These are phyloP conservation scores for Septoria petroselini DNA, from an alignment of 2,329 filamentous ascomycete genomes.

Conservation along the genomic window DNA sequence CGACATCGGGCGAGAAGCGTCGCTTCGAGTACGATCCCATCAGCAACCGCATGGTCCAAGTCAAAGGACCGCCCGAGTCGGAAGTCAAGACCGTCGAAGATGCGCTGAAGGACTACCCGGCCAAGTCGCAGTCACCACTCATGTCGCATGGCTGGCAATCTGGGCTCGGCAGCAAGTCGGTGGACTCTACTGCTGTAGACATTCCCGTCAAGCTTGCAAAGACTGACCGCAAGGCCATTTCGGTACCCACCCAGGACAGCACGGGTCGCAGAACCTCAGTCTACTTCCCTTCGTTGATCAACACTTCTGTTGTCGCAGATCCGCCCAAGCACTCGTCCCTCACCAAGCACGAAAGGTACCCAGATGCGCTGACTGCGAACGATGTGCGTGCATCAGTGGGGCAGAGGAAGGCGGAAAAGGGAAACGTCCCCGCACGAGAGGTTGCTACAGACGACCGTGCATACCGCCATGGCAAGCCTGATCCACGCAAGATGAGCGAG, in stretches of 20 bases:
- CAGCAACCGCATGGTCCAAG: conserved; percentile 38
- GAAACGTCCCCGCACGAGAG: not conserved
- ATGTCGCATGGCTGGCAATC: conserved; percentile 20
- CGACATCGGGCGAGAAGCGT: conserved; percentile 30
- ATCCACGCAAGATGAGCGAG: conserved; percentile 19
- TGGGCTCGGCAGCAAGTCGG: conserved; percentile 4
- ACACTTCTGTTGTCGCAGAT: conserved; percentile 21
- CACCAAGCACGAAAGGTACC: conserved; percentile 35
- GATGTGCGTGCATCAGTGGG: conserved; percentile 46
- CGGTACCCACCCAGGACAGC: conserved; percentile 23
- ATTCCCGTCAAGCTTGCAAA: conserved; percentile 21
- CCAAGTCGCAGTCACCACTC: conserved; percentile 15
- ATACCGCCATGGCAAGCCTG: conserved; percentile 21
- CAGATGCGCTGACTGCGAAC: conserved; percentile 44
- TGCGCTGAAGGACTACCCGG: conserved; percentile 15
- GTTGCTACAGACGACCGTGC: not conserved
- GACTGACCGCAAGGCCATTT: conserved; percentile 18
- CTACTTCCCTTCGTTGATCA: conserved; percentile 31
- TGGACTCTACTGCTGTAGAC: conserved; percentile 12
- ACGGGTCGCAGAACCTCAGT: conserved; percentile 21
- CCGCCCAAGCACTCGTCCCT: conserved; percentile 30
- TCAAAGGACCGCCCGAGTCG: conserved; percentile 16
- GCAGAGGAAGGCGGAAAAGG: conserved; percentile 27
- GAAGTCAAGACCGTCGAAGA: conserved; percentile 18
- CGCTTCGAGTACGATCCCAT: conserved; percentile 40